phyloP scores from a whole-genome alignment of 2,329 filamentous ascomycete species.

The Paecilomyces formosus region DNA sequence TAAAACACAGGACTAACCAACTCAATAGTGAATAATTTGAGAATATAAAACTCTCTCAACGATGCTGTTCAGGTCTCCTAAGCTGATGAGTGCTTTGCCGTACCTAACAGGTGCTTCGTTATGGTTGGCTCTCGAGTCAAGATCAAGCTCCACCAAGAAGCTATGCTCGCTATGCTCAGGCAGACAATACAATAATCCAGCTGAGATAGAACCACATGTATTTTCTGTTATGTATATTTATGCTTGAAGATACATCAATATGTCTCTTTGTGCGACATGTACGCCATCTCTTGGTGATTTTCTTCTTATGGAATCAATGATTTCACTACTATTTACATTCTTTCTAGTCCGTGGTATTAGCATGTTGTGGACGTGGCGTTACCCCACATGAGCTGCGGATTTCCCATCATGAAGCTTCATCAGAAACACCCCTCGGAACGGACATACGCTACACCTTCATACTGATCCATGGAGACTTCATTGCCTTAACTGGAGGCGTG shows the following conservation, averaged over 20 bases:
- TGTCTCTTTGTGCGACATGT: too few species aligned
- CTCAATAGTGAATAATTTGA: too few species aligned
- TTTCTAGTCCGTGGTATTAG: not conserved
- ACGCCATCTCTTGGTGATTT: too few species aligned
- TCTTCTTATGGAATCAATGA: too few species aligned
- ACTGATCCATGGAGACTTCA: not conserved
- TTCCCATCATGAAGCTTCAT: not conserved
- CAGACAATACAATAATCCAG: not conserved
- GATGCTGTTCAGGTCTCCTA: too few species aligned
- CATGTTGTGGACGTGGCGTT: not conserved
- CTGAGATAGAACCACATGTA: not conserved
- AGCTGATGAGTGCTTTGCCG: not conserved
- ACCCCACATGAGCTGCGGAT: not conserved
- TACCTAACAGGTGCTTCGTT: not conserved
- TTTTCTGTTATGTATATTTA: not conserved
- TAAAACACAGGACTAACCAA: too few species aligned
- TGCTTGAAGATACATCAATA: too few species aligned
- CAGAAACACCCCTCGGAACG: not conserved
- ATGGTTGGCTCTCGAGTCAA: not conserved
- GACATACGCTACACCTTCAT: not conserved
- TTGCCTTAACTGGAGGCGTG: not conserved
- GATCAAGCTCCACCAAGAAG: not conserved
- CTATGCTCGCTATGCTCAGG: not conserved
- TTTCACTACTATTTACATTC: not conserved
- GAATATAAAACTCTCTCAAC: too few species aligned